Conservation (phyloP, 2,329 filamentous ascomycete genomes). For the Dothiorella sarmentorum region DNA sequence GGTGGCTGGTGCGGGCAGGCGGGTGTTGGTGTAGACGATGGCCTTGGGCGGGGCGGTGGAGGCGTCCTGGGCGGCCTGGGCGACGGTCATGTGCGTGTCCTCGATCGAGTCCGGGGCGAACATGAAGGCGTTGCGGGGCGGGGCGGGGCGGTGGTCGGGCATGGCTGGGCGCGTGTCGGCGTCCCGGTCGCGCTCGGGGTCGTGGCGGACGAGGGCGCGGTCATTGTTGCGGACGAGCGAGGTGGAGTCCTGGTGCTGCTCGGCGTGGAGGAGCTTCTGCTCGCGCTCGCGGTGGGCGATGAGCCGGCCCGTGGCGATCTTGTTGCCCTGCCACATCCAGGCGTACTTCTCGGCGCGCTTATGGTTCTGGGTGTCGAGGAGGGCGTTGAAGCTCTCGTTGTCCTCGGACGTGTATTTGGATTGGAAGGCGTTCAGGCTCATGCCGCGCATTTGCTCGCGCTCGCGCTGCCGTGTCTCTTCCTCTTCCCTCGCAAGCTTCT, state of each 20-base stretch:
- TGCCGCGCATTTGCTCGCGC: constrained; percentile 41
- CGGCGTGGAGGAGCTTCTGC: constrained; percentile 66
- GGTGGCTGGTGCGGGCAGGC: constrained; percentile 55
- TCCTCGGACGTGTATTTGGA: constrained; percentile 95
- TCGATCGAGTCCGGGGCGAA: constrained; percentile 68
- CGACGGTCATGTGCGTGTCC: constrained; percentile 54
- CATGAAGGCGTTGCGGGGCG: constrained; percentile 82
- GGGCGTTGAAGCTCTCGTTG: constrained; percentile 92
- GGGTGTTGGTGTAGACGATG: constrained; percentile 80
- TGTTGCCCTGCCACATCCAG: constrained; percentile 87
- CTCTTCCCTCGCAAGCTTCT: constrained; percentile 32
- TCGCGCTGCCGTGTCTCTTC: constrained; percentile 52
- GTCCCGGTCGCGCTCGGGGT: constrained; percentile 42
- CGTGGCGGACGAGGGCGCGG: constrained; percentile 13
- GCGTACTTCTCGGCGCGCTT: constrained; percentile 80
- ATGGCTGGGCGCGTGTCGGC: constrained; percentile 69
- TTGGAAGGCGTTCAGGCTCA: constrained; percentile 84
- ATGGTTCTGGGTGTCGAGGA: constrained; percentile 86
- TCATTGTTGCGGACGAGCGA: constrained; percentile 19
- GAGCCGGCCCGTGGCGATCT: constrained; percentile 63
- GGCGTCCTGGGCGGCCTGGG: constrained; percentile 64
- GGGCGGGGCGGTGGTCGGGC: constrained; percentile 70
- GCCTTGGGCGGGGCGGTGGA: constrained; percentile 74
- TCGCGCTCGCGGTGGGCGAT: constrained; percentile 53
- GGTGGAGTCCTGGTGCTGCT: background rate